Percentiles rank a stretch among this genome's conserved stretches.
Conservation (phyloP, 2,329 filamentous ascomycete species). For the Alternaria brassicae region DNA sequence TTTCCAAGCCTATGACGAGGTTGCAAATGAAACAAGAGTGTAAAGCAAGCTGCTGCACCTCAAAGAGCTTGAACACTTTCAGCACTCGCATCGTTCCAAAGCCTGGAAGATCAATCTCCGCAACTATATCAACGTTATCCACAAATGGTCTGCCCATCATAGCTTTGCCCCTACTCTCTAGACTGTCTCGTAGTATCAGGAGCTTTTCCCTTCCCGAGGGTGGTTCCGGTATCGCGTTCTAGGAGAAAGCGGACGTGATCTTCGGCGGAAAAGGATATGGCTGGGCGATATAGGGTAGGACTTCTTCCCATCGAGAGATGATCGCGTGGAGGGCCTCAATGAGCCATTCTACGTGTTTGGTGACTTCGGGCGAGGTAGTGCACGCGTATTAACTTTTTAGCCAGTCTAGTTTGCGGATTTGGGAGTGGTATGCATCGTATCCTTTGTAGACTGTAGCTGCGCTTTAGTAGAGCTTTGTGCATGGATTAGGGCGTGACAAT, state of each 20-base stretch:
- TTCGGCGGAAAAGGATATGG: not conserved
- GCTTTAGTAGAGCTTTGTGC: not conserved
- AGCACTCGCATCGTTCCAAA: not conserved
- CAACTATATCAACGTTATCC: not conserved
- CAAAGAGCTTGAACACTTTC: not conserved
- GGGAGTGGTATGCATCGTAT: not conserved
- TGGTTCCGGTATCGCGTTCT: not conserved
- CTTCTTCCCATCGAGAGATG: not conserved
- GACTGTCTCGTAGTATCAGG: not conserved
- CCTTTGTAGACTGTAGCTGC: not conserved
- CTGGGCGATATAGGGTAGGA: not conserved
- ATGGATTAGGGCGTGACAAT: no score
- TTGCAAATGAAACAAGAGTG: not conserved
- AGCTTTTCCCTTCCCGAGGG: not conserved
- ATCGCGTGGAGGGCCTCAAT: not conserved
- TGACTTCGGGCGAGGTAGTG: not conserved
- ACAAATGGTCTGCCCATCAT: not conserved
- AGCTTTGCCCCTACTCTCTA: not conserved
- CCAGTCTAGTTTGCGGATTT: not conserved
- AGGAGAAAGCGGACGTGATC: not conserved
- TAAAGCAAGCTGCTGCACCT: not conserved
- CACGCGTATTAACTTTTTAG: not conserved
- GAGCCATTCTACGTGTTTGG: not conserved
- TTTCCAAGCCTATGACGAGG: not conserved
- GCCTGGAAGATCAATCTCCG: not conserved